Percentiles rank a stretch among this genome's conserved stretches.
Evolutionary conservation across 768 basidiomycete genomes (phyloP).

Genomic region (Termitomyces sp.): DNA sequence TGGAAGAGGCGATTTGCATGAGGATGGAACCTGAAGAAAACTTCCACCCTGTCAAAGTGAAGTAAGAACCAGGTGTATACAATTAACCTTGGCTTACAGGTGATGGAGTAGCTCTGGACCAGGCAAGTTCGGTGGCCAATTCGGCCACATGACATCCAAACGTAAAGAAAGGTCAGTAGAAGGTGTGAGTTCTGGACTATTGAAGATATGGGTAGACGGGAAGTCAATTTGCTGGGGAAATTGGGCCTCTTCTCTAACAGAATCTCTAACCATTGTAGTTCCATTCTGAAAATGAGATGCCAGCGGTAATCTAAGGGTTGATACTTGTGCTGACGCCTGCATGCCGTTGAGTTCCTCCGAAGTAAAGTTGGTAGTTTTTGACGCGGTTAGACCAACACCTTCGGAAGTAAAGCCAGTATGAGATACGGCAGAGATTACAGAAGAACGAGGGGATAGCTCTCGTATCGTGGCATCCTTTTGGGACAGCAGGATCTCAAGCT

Average conservation of each 20-base stretch:
- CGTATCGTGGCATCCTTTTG: conserved; percentile 41
- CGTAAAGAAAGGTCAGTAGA: conserved; percentile 17
- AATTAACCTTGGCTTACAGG: conserved; percentile 38
- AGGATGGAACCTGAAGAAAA: conserved; percentile 76
- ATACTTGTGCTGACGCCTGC: not conserved
- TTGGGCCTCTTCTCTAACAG: conserved; percentile 16
- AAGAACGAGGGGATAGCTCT: conserved; percentile 6
- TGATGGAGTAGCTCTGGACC: conserved; percentile 58
- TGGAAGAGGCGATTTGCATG: conserved; percentile 71
- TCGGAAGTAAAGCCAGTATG: not conserved
- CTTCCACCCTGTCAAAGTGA: conserved; percentile 43
- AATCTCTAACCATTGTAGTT: not conserved
- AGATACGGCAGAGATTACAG: conserved; percentile 1
- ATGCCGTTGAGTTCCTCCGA: conserved; percentile 6
- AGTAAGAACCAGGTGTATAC: not conserved
- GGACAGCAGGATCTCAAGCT: conserved; percentile 60
- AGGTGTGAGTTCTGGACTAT: conserved; percentile 10
- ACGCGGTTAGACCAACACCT: not conserved
- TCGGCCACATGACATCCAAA: conserved; percentile 42
- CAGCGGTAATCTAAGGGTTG: conserved; percentile 6
- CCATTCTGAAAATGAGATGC: conserved; percentile 10
- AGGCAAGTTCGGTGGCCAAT: conserved; percentile 63
- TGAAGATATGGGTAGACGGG: conserved; percentile 9
- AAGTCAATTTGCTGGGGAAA: conserved; percentile 20
- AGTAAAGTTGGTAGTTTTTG: not conserved